These are phyloP conservation scores for Penicillium italicum DNA, from an alignment of 2,329 filamentous ascomycete species.

Conservation along the genomic window DNA sequence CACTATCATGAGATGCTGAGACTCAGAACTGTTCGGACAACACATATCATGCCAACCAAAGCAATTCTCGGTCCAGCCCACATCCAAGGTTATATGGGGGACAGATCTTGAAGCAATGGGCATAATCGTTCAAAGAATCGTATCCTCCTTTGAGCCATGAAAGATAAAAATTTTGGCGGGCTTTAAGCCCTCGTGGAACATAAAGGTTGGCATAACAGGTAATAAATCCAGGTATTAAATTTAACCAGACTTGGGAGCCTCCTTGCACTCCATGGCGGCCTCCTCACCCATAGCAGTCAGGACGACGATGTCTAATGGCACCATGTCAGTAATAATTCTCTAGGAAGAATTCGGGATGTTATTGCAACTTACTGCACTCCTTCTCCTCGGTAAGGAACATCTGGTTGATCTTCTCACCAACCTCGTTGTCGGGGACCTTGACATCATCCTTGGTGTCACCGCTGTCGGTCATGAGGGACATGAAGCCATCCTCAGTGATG, in stretches of 20 bases:
- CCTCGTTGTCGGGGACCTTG: slow-evolving; percentile 82
- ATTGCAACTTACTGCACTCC: slow-evolving; percentile 76
- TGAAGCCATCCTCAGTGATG: slow-evolving; percentile 89
- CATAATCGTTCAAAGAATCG: slow-evolving; percentile 27
- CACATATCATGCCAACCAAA: slow-evolving; percentile 36
- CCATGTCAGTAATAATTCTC: not conserved
- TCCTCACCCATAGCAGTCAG: slow-evolving; percentile 97
- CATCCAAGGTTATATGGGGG: slow-evolving; percentile 33
- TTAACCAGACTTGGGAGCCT: slow-evolving; percentile 57
- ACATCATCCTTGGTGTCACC: slow-evolving; percentile 93
- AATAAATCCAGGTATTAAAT: slow-evolving; percentile 21
- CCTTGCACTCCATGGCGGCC: slow-evolving; percentile 87
- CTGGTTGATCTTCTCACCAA: slow-evolving; percentile 80
- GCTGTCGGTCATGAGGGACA: slow-evolving; percentile 85
- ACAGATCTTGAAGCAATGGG: slow-evolving; percentile 23
- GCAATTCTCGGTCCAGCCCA: slow-evolving; percentile 35
- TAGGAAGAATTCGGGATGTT: not conserved
- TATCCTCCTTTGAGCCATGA: slow-evolving; percentile 29
- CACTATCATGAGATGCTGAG: slow-evolving; percentile 38
- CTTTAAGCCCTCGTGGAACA: slow-evolving; percentile 27
- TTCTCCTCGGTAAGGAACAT: slow-evolving; percentile 81
- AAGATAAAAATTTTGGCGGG: slow-evolving; percentile 24
- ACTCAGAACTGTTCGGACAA: slow-evolving; percentile 35
- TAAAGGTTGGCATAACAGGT: slow-evolving; percentile 31
- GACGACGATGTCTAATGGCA: slow-evolving; percentile 72